Base-by-base conservation (phyloP, 352 stramenopile species). In the Phytophthora foliorum region DNA sequence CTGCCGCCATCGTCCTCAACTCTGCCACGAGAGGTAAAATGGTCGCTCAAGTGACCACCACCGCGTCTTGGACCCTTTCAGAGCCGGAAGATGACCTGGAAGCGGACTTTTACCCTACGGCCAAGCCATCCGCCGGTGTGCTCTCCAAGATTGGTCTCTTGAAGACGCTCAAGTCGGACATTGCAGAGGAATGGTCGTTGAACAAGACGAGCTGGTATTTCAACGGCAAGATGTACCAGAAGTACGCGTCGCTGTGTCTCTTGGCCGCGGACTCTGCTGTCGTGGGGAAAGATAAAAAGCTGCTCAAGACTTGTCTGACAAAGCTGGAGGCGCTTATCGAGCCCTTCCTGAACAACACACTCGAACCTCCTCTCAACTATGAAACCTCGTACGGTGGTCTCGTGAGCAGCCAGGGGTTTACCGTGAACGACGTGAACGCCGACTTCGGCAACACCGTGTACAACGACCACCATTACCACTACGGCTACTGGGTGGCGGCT, bases 401-500 rank as follows among this genome's bases (percentile, higher is more conserved):
- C 38, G 60, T 86, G 2, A 85, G 64, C 21, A 73, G 55, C 13
- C 55, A 75, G 39, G 68, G 62, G 9, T 86, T 94, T 45, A 80
- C 58, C 1, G 74, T 61, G 9, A 80, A 77, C 0, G 69, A 92
- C 25, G 52, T 81, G 22, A 81, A 90, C 38, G 80, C 75, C 1
- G 84, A 94, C 59, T 94, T 91, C 46, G 86, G 86, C 29, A 92
- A 91, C 69, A 66, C 61, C 6, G 75, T 92, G 46, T 94, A 94
- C 79, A 94, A 94, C 68, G 86, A 94, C 57, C 84, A 94, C 63
- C 82, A 94, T 58, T 94, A 91, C 57, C 86, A 94, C 64, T 92
- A 89, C 63, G 84, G 84, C 4, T 94, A 92, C 74, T 94, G 82
- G 80, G 69, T 94, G 27, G 70, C 69, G 3, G 78, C 72, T 5